A percentile compares a stretch with the other conserved stretches of the same genome.
Conservation (phyloP, 495 filamentous ascomycete genomes). For the Friedmanniomyces endolithicus region DNA sequence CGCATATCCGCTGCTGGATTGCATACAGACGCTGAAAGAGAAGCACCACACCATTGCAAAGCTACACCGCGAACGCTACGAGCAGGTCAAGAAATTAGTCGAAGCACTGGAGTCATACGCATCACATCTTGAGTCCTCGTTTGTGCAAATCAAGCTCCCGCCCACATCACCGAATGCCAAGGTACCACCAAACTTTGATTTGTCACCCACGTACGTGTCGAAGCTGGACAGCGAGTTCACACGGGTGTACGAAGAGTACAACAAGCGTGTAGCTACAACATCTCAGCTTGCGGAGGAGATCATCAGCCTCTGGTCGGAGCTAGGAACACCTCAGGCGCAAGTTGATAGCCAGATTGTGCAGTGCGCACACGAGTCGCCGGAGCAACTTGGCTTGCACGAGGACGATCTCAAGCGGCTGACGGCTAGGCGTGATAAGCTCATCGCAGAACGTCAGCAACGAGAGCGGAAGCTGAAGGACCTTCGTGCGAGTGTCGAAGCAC, state of each 20-base stretch:
- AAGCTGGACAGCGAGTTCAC: conserved; percentile 82
- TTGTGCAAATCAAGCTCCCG: conserved; percentile 68
- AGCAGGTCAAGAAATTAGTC: conserved; percentile 88
- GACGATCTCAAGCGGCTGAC: conserved; percentile 65
- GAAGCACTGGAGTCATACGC: conserved; percentile 90
- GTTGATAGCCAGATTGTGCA: conserved; percentile 81
- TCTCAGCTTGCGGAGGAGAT: conserved; percentile 66
- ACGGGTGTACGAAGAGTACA: conserved; percentile 90
- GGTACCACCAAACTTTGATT: conserved; percentile 70
- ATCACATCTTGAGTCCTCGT: conserved; percentile 77
- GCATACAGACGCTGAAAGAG: conserved; percentile 67
- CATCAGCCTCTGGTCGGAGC: conserved; percentile 87
- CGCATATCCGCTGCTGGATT: conserved; percentile 67
- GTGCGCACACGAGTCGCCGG: conserved; percentile 74
- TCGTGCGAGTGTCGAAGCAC: conserved; percentile 54
- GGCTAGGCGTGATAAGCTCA: conserved; percentile 62
- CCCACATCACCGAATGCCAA: conserved; percentile 62
- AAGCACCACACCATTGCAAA: conserved; percentile 69
- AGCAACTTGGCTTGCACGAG: conserved; percentile 83
- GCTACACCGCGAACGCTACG: conserved; percentile 76
- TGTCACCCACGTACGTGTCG: conserved; percentile 78
- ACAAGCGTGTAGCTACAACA: conserved; percentile 62
- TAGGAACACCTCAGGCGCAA: conserved; percentile 83
- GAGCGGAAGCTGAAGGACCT: conserved; percentile 72
- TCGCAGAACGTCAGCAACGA: conserved; percentile 88